A percentile compares a stretch with the other conserved stretches of the same genome.
Evolutionary conservation across 2,329 filamentous ascomycete species (phyloP).

Genomic region (Epichloe coenophiala): DNA sequence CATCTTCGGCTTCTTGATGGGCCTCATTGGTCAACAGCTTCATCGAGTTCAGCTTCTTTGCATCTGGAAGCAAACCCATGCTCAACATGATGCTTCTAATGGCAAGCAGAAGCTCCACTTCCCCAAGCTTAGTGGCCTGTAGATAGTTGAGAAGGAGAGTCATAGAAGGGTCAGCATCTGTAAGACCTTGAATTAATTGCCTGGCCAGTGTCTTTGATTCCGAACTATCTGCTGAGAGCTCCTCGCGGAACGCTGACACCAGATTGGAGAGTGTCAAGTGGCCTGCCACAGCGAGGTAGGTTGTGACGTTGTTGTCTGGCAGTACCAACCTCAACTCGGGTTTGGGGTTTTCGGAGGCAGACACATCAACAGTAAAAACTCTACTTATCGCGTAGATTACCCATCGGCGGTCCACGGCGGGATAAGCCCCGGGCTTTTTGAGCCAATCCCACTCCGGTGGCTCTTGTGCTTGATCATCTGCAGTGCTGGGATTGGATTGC

Average conservation of each 20-base stretch:
- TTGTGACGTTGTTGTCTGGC: constrained; percentile 39
- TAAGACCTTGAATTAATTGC: constrained; percentile 48
- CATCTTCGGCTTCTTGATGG: constrained; percentile 12
- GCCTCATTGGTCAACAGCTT: constrained; percentile 20
- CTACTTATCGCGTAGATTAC: constrained; percentile 49
- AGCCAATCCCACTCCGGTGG: constrained; percentile 39
- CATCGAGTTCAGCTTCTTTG: constrained; percentile 17
- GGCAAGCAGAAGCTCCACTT: constrained; percentile 52
- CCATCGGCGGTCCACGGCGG: constrained; percentile 50
- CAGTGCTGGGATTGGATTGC: constrained; percentile 1
- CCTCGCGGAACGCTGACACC: constrained; percentile 40
- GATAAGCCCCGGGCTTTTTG: constrained; percentile 29
- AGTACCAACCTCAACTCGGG: constrained; percentile 22
- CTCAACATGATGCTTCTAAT: constrained; percentile 56
- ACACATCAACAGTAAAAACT: constrained; percentile 40
- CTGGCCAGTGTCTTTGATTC: constrained; percentile 38
- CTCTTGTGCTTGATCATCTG: constrained; percentile 13
- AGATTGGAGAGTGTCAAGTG: constrained; percentile 47
- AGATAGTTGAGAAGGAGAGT: constrained; percentile 53
- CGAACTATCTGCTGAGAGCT: constrained; percentile 28
- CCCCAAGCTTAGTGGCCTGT: constrained; percentile 49
- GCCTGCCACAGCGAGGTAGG: constrained; percentile 46
- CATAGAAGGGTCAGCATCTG: constrained; percentile 54
- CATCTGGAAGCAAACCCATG: constrained; percentile 43
- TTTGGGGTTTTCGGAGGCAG: constrained; percentile 25